These are phyloP conservation scores for Diplotaxis tenuifolia DNA, from an alignment of 345 rosid species.

Conservation along the genomic window DNA sequence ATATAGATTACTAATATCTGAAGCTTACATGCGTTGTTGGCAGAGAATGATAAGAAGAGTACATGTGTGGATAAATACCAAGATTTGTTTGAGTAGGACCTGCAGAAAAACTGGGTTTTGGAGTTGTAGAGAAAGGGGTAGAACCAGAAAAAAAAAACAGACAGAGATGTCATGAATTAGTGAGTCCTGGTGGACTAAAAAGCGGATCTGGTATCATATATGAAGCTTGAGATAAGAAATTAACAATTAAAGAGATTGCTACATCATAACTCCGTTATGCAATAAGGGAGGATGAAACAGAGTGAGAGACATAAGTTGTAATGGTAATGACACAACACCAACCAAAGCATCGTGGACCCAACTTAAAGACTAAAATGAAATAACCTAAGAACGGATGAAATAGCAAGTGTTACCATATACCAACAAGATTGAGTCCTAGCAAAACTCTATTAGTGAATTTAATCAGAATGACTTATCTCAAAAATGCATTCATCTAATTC, in stretches of 20 bases:
- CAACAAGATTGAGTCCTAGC: neutral
- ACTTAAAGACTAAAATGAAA: conserved; percentile 10
- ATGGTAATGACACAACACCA: conserved; percentile 35
- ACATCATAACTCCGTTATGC: conserved; percentile 38
- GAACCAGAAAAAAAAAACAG: conserved; percentile 42
- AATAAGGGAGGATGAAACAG: conserved; percentile 40
- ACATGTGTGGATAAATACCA: conserved; percentile 55
- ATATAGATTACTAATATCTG: no score
- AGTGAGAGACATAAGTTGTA: conserved; percentile 41
- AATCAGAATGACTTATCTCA: neutral
- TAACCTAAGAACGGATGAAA: conserved; percentile 3
- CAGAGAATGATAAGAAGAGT: no score
- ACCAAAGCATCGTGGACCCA: conserved; percentile 44
- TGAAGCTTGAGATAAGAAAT: conserved; percentile 34
- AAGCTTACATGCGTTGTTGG: conserved; percentile 26
- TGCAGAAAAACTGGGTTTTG: conserved; percentile 44
- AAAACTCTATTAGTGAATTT: neutral
- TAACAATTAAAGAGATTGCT: conserved; percentile 35
- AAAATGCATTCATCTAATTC: neutral
- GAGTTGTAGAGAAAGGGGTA: conserved; percentile 44
- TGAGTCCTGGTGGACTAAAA: conserved; percentile 42
- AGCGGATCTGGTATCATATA: conserved; percentile 37
- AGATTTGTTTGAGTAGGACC: conserved; percentile 42
- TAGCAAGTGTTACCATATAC: neutral
- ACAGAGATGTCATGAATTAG: conserved; percentile 36